Conservation (phyloP, 139 green algal species). For the Diplosphaera chodatii region DNA sequence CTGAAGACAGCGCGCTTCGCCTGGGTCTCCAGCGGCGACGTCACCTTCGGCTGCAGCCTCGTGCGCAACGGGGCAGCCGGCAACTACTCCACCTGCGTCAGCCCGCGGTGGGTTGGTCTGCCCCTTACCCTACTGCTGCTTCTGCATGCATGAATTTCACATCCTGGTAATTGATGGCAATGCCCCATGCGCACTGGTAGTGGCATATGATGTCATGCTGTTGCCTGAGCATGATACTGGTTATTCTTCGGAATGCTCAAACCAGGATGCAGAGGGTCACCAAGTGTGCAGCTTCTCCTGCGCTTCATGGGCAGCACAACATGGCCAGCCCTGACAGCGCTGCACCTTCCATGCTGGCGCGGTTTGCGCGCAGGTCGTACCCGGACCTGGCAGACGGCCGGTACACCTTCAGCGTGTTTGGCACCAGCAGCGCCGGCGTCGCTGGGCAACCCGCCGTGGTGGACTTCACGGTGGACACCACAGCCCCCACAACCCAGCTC, state of each 20-base stretch:
- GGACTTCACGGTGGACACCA: conserved; percentile 24
- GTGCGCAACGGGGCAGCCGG: not conserved
- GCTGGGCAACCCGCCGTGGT: not conserved
- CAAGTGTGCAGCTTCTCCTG: too few species aligned
- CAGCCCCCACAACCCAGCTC: conserved; percentile 14
- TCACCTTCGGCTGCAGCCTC: not conserved
- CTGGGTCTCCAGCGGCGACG: not conserved
- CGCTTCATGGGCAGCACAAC: too few species aligned
- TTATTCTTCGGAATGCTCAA: too few species aligned
- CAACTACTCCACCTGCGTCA: not conserved
- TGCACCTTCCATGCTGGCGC: too few species aligned
- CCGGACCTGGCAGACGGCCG: not conserved
- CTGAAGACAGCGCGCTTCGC: not conserved
- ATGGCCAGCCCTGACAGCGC: too few species aligned
- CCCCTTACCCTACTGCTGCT: too few species aligned
- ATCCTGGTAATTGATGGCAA: too few species aligned
- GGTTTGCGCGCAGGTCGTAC: not conserved
- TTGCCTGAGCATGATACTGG: too few species aligned
- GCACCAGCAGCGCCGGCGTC: not conserved
- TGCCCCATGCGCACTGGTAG: too few species aligned
- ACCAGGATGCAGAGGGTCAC: too few species aligned
- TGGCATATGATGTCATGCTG: too few species aligned
- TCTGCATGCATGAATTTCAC: too few species aligned
- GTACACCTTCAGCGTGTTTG: conserved; percentile 1
- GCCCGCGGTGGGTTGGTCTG: not conserved